Conservation (phyloP, 2,329 filamentous ascomycete species). For the Xylaria sp. region DNA sequence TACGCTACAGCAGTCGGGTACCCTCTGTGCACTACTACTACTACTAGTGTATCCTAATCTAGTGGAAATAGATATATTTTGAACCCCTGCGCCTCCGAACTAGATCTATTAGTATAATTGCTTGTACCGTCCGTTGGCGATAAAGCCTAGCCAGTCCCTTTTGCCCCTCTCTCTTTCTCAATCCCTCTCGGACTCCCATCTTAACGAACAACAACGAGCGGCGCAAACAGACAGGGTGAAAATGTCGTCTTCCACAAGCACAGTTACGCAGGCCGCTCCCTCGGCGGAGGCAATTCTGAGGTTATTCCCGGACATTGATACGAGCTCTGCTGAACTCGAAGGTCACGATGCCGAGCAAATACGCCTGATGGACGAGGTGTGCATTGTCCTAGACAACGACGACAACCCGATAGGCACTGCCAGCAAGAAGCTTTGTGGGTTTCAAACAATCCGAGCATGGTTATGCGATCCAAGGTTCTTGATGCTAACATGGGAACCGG, state of each 20-base stretch:
- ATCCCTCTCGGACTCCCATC: constrained; percentile 17
- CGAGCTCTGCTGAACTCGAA: constrained; percentile 77
- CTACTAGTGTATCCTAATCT: neutral
- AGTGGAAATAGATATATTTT: constrained; percentile 5
- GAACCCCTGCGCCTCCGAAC: constrained; percentile 19
- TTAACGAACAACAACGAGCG: constrained; percentile 25
- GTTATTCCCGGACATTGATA: constrained; percentile 86
- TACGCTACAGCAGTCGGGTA: neutral
- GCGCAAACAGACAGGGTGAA: constrained; percentile 17
- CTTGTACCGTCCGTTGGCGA: constrained; percentile 19
- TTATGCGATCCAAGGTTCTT: neutral
- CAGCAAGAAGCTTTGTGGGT: constrained; percentile 95
- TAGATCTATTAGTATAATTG: neutral
- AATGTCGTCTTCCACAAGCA: constrained; percentile 54
- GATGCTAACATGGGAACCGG: constrained; percentile 24
- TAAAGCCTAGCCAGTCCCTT: constrained; percentile 22
- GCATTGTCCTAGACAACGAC: constrained; percentile 94
- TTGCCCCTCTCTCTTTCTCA: constrained; percentile 31
- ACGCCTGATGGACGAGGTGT: constrained; percentile 97
- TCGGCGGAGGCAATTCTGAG: constrained; percentile 87
- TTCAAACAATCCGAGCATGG: neutral
- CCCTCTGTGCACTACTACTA: neutral
- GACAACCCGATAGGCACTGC: constrained; percentile 94
- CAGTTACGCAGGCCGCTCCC: constrained; percentile 62
- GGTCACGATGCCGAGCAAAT: constrained; percentile 99